These are phyloP conservation scores for Ustilago loliicola DNA, from an alignment of 1,284 basidiomycete genomes.

Conservation along the genomic window DNA sequence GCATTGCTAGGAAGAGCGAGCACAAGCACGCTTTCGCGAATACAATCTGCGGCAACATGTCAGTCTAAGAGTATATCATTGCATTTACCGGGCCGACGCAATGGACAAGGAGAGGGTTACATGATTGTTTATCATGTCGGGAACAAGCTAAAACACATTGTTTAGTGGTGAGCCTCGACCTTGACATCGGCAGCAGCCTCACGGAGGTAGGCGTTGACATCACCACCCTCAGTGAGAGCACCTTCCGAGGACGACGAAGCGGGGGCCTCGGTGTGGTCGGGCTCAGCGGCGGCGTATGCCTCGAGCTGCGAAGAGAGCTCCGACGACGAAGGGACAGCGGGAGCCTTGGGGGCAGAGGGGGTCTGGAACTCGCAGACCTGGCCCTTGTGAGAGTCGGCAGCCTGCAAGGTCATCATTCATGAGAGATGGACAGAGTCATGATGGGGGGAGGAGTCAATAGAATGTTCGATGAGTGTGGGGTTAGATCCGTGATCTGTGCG, in stretches of 20 bases:
- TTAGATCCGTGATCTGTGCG: constrained; percentile 21
- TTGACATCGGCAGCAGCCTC: constrained; percentile 65
- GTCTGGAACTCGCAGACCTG: constrained; percentile 72
- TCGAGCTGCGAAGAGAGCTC: constrained; percentile 72
- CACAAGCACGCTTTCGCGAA: background rate
- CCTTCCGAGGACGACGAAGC: constrained; percentile 47
- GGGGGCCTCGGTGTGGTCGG: constrained; percentile 59
- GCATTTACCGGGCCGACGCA: constrained; percentile 20
- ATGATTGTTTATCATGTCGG: constrained; percentile 15
- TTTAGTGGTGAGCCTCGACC: constrained; percentile 69
- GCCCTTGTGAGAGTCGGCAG: constrained; percentile 69
- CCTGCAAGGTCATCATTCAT: constrained; percentile 29
- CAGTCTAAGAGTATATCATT: constrained; percentile 26
- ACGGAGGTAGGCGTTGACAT: constrained; percentile 70
- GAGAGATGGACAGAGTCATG: background rate
- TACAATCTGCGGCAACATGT: background rate
- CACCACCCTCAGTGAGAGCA: constrained; percentile 60
- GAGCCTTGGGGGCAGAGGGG: constrained; percentile 71
- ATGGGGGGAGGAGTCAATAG: background rate
- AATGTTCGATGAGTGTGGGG: background rate
- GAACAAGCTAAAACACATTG: background rate
- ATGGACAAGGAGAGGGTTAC: background rate
- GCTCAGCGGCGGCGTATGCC: constrained; percentile 69
- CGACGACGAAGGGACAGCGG: constrained; percentile 70
- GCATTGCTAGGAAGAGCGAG: background rate